These are phyloP conservation scores for Peronospora destructor DNA, from an alignment of 352 stramenopile species.

Conservation along the genomic window DNA sequence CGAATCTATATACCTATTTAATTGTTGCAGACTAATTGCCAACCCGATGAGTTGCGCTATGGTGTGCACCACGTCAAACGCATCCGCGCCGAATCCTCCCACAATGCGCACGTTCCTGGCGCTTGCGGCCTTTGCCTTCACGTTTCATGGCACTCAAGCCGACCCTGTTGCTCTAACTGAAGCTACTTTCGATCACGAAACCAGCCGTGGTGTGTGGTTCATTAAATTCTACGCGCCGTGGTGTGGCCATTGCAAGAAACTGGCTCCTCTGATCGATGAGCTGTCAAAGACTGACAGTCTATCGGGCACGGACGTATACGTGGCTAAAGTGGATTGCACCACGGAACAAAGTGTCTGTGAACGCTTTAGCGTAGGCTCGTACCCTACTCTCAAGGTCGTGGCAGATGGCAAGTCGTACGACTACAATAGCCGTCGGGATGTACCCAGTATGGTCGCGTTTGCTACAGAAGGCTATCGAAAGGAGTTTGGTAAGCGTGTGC, in stretches of 20 bases:
- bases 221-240: constrained; percentile 84
- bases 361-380: constrained; percentile 73
- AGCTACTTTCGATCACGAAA: constrained; percentile 55
- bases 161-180: constrained; percentile 35
- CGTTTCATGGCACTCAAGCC: constrained; percentile 19
- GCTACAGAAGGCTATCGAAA: constrained; percentile 62
- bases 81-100: too few species aligned
- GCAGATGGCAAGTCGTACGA: constrained; percentile 54
- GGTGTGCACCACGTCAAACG: too few species aligned
- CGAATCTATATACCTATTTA: too few species aligned
- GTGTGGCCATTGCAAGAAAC: constrained; percentile 81
- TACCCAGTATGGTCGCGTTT: constrained; percentile 47
- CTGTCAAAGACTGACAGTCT: constrained; percentile 38
- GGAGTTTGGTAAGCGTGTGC: constrained; percentile 46
- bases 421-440: constrained; percentile 59
- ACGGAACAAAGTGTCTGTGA: constrained; percentile 65
- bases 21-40: too few species aligned
- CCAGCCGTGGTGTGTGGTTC: constrained; percentile 51
- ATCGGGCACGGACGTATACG: constrained; percentile 31
- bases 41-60: too few species aligned
- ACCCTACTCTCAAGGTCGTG: constrained; percentile 79
- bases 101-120: constrained; percentile 21
- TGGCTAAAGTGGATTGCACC: constrained; percentile 79
- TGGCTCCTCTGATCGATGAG: constrained; percentile 58
- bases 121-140: constrained; percentile 27